Conservation (phyloP, 176 grass and related monocot species). For the Oryza australiensis region DNA sequence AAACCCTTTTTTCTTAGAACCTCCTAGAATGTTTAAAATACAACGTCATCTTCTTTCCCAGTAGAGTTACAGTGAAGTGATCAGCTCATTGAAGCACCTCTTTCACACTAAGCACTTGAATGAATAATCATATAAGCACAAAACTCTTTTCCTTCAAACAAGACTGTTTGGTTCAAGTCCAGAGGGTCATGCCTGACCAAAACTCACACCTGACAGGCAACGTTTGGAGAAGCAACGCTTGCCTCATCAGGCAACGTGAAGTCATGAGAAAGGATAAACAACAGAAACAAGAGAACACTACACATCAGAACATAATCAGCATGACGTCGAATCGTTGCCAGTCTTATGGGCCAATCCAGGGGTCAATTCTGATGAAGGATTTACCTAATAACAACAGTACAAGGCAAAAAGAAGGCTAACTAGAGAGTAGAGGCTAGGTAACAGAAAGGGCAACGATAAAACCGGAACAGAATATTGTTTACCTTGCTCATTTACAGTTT, state of each 20-base stretch:
- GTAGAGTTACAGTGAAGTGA: neutral
- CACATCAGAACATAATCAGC: neutral
- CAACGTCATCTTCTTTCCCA: neutral
- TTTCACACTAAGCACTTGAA: neutral
- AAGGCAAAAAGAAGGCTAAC: neutral
- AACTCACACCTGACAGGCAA: no score
- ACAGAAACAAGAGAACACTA: neutral
- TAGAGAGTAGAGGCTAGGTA: conserved; percentile 26
- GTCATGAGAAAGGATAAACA: neutral
- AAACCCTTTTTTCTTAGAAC: no score
- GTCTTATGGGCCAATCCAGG: neutral
- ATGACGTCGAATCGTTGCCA: neutral
- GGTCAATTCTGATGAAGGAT: neutral
- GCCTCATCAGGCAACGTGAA: no score
- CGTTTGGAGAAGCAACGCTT: no score
- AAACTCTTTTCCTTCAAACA: neutral
- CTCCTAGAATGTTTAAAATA: no score
- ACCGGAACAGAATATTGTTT: conserved; percentile 32
- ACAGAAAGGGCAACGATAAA: neutral
- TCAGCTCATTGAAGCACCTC: neutral
- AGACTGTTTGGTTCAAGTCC: no score
- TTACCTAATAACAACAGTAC: neutral
- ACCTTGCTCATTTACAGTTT: conserved; percentile 39
- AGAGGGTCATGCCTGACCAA: no score
- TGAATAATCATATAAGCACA: neutral